Conservation (phyloP, 768 basidiomycete species). For the Lactifluus subvellereus region DNA sequence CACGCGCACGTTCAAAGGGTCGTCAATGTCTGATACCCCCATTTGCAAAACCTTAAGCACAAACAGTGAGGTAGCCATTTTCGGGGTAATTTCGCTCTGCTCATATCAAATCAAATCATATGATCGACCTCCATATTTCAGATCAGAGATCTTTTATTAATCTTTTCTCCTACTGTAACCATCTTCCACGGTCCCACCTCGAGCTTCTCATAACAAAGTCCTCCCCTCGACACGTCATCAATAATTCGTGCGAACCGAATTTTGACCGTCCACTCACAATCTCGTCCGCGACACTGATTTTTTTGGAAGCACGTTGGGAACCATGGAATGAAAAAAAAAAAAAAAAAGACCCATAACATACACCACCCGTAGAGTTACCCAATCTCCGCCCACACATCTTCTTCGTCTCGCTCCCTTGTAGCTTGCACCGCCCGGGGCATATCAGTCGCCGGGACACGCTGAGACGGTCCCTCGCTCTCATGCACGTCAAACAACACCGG, state of each 20-base stretch:
- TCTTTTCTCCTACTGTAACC: too few species aligned
- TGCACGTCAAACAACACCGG: slow-evolving; percentile 60
- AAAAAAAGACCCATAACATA: not conserved
- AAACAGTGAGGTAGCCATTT: too few species aligned
- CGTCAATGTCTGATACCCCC: too few species aligned
- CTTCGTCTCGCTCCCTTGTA: slow-evolving; percentile 49
- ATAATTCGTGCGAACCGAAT: not conserved
- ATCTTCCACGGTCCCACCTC: too few species aligned
- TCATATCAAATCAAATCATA: too few species aligned
- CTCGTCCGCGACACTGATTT: not conserved
- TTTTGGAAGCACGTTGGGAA: not conserved
- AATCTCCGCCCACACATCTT: slow-evolving; percentile 66
- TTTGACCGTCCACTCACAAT: not conserved
- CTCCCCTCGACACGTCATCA: not conserved
- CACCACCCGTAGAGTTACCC: slow-evolving; percentile 25
- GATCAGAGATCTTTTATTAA: too few species aligned
- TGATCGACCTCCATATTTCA: too few species aligned
- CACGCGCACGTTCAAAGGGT: too few species aligned
- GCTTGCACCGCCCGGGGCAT: slow-evolving; percentile 60
- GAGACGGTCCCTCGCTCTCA: slow-evolving; percentile 32
- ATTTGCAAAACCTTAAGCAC: too few species aligned
- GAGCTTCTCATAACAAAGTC: not conserved
- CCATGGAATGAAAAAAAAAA: not conserved
- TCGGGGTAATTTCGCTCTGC: too few species aligned
- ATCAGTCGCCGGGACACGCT: slow-evolving; percentile 37